Percentiles rank a stretch among this genome's conserved stretches.
phyloP scores from a whole-genome alignment of 768 basidiomycete species.

The Rhodosporidiobolus odoratus region DNA sequence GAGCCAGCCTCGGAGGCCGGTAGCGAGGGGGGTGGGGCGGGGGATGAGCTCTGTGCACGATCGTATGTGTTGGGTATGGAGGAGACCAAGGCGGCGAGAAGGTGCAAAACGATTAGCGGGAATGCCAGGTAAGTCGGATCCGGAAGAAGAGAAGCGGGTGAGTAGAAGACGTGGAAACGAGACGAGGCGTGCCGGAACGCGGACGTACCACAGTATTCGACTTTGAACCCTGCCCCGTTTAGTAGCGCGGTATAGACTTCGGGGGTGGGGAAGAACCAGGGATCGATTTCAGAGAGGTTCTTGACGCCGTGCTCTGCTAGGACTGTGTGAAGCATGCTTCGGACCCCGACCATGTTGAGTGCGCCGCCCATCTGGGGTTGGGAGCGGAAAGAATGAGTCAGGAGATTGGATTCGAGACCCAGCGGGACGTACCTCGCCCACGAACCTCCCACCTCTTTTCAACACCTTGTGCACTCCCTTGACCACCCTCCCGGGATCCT shows the following conservation, averaged over 20 bases:
- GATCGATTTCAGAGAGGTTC: slow-evolving; percentile 62
- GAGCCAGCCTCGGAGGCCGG: slow-evolving; percentile 57
- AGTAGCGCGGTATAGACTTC: slow-evolving; percentile 63
- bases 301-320: slow-evolving; percentile 55
- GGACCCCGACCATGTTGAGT: slow-evolving; percentile 53
- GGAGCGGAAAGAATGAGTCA: background rate
- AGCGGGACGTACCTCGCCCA: slow-evolving; percentile 71
- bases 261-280: slow-evolving; percentile 77
- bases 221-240: slow-evolving; percentile 56
- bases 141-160: slow-evolving; percentile 44
- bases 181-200: background rate
- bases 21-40: slow-evolving; percentile 46
- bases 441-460: slow-evolving; percentile 66
- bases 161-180: too few relatives aligned
- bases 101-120: slow-evolving; percentile 55
- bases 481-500: slow-evolving; percentile 62
- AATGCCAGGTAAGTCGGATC: slow-evolving; percentile 41
- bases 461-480: slow-evolving; percentile 58
- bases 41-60: slow-evolving; percentile 43
- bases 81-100: slow-evolving; percentile 45
- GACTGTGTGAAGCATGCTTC: slow-evolving; percentile 57
- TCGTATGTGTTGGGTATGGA: background rate
- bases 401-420: background rate
- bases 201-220: slow-evolving; percentile 48
- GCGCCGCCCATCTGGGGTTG: slow-evolving; percentile 25